phyloP scores from a whole-genome alignment of 495 filamentous ascomycete genomes.

The Neurospora pannonica region DNA sequence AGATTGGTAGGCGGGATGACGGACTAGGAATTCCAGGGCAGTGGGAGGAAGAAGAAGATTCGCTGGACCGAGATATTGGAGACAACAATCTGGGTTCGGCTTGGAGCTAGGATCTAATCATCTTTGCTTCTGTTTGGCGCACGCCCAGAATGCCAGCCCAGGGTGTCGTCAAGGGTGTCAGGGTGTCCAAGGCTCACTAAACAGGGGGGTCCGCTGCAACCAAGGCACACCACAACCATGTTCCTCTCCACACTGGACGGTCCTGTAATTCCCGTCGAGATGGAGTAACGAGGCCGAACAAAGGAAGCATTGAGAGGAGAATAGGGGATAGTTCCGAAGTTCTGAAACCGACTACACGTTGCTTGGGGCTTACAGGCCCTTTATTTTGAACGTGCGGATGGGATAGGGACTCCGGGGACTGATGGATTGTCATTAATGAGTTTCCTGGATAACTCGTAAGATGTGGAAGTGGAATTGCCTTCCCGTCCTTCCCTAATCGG shows the following conservation, averaged over 20 bases:
- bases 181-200: neutral
- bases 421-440: neutral
- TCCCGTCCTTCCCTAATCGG: neutral
- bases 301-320: neutral
- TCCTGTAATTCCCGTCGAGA: constrained; percentile 3
- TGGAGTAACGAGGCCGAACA: neutral
- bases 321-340: neutral
- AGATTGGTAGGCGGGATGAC: neutral
- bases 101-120: neutral
- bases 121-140: neutral
- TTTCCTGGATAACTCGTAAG: neutral
- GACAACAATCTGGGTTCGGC: neutral
- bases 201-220: neutral
- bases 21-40: neutral
- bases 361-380: neutral
- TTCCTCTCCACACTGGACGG: neutral
- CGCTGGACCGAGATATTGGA: neutral
- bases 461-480: neutral
- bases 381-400: neutral
- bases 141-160: neutral
- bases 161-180: neutral
- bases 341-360: neutral
- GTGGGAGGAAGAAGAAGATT: neutral
- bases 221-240: neutral
- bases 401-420: neutral